Evolutionary conservation across 2,329 filamentous ascomycete species (phyloP), one percentile per base, ranked within the genome.

Genomic region (Neurospora sp.): DNA sequence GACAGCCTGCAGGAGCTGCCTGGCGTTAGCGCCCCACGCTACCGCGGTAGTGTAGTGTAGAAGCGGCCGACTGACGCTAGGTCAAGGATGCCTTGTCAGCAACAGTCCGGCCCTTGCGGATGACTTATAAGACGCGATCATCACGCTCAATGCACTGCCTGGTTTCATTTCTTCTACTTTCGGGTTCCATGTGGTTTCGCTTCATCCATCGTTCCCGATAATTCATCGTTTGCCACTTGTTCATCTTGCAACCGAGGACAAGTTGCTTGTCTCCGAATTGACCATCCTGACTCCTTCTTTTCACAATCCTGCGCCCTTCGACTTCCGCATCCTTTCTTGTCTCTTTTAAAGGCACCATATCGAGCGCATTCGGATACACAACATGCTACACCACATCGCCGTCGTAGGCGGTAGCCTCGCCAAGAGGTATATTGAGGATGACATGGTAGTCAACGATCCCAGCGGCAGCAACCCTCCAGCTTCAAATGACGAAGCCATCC

Each of bases 381-480:
- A 52, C 7, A 71, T 72, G 72, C 62, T 67, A 19, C 19, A 69
- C 62, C 13, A 66, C 66, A 11, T 38, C 66, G 40, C 69, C 36
- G 67, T 67, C 69, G 4, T 70, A 17, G 72, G 72, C 42, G 66
- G 67, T 38, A 15, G 68, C 39, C 38, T 75, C 69, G 70, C 66
- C 46, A 72, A 71, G 70, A 73, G 73, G 40, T 58, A 68, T 67
- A 66, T 68, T 9, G 68, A 72, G 52, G 66, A 73, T 17, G 39
- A 38, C 17, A 38, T 68, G 13, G 11, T n/a, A 66, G 68, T 78
- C 76, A 70, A 81, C 78, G 76, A 79, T 67, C 10, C 68, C 83
- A 17, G 28, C 52, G 28, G 15, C 52, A 62, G 15, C 52, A 17
- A 28, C 3, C 52, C 52, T 62, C 15, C 52, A 73, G 81, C 78